Percentiles rank a stretch among this genome's conserved stretches.
These are phyloP conservation scores for Xylaria hypoxylon DNA, from an alignment of 2,329 filamentous ascomycete species.

Conservation along the genomic window DNA sequence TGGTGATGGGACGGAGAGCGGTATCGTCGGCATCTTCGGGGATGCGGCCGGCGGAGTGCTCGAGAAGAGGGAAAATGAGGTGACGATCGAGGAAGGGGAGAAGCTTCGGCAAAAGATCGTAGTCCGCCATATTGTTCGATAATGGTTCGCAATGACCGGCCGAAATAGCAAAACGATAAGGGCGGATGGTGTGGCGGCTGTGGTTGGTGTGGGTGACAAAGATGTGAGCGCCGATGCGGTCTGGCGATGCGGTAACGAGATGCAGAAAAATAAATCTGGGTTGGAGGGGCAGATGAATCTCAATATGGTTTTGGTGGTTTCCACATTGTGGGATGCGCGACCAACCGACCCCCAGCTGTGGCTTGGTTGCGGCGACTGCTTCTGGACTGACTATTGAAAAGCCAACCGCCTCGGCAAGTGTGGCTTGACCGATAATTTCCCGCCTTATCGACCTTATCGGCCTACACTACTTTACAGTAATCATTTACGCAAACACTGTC, in stretches of 20 bases:
- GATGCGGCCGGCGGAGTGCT: constrained; percentile 87
- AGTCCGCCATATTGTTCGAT: constrained; percentile 69
- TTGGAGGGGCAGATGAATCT: constrained; percentile 37
- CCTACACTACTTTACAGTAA: constrained; percentile 22
- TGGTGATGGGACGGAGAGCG: constrained; percentile 76
- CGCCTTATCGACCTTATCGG: constrained; percentile 35
- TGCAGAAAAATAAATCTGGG: constrained; percentile 37
- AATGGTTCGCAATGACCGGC: constrained; percentile 37
- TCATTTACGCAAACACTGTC: constrained; percentile 11
- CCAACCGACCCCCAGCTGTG: constrained; percentile 25
- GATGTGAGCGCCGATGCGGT: constrained; percentile 21
- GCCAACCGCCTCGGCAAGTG: too few species aligned
- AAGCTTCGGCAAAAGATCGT: constrained; percentile 88
- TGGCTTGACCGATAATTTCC: constrained; percentile 36
- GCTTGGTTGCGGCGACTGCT: background rate
- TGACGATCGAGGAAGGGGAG: constrained; percentile 94
- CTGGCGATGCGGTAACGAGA: constrained; percentile 21
- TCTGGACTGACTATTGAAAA: too few species aligned
- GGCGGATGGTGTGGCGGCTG: background rate
- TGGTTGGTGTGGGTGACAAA: constrained; percentile 11
- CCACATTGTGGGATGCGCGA: constrained; percentile 39
- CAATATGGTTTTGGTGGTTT: constrained; percentile 41
- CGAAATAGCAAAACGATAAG: background rate
- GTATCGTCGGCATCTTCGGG: constrained; percentile 74
- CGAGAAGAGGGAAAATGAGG: constrained; percentile 94